Conservation (phyloP, 441 rosid genomes). For the Arabidopsis lyrata region DNA sequence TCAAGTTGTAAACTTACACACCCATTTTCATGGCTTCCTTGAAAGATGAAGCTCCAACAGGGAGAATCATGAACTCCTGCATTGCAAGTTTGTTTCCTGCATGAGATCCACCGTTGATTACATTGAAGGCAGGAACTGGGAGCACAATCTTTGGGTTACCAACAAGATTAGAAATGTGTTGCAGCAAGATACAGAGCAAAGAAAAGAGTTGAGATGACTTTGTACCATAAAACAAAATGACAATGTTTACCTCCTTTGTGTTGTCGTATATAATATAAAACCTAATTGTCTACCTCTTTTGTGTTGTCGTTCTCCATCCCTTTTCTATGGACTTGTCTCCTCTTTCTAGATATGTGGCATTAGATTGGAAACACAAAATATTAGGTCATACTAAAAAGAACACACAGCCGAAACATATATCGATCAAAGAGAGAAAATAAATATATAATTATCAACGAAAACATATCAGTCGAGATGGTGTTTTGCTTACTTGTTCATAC, state of each 20-base stretch:
- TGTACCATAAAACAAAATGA: background rate
- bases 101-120: constrained; percentile 97
- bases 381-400: no score
- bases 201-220: background rate
- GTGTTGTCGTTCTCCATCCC: no score
- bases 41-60: constrained; percentile 85
- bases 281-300: no score
- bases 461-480: no score
- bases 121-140: constrained; percentile 97
- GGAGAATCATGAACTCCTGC: constrained; percentile 99
- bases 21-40: constrained; percentile 98
- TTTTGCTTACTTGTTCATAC: no score
- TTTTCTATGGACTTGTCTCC: no score
- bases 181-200: constrained; percentile 42
- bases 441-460: no score
- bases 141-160: constrained; percentile 86
- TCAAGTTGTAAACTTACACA: constrained; percentile 84
- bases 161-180: constrained; percentile 93
- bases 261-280: no score
- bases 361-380: no score
- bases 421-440: no score
- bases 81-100: constrained; percentile 98
- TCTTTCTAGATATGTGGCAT: no score
- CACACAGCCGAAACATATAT: no score
- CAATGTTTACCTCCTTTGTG: background rate